Conservation (phyloP, 2,329 filamentous ascomycete genomes). For the Colletotrichum euphorbiae region DNA sequence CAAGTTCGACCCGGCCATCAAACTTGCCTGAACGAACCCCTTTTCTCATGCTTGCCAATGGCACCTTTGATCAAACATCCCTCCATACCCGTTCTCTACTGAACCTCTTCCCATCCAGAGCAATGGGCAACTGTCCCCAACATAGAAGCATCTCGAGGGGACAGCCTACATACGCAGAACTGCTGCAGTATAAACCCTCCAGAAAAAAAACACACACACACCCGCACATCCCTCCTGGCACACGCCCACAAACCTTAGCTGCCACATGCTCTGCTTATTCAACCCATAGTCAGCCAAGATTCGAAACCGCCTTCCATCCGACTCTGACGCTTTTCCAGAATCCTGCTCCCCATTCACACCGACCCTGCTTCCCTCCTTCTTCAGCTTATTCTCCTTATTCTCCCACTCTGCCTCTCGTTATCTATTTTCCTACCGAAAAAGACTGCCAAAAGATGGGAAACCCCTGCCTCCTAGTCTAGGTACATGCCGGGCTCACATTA, state of each 20-base stretch:
- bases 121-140: background rate
- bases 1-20: conserved; percentile 12
- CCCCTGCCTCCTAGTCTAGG: no score
- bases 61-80: background rate
- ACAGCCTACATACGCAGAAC: no score
- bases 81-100: background rate
- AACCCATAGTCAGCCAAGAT: conserved; percentile 35
- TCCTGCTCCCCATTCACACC: background rate
- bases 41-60: background rate
- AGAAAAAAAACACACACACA: background rate
- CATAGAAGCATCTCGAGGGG: conserved; percentile 21
- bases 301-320: conserved; percentile 36
- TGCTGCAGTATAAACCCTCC: no score
- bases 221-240: conserved; percentile 8
- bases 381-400: conserved; percentile 11
- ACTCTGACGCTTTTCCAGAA: conserved; percentile 28
- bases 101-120: background rate
- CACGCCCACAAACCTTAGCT: conserved; percentile 23
- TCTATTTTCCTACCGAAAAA: background rate
- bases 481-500: no score
- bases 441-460: background rate
- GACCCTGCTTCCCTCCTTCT: background rate
- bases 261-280: conserved; percentile 38
- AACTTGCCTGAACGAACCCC: background rate
- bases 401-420: background rate